Conservation (phyloP, 1,139 yeast genomes). For the Sugiyamaella xylanicola region DNA sequence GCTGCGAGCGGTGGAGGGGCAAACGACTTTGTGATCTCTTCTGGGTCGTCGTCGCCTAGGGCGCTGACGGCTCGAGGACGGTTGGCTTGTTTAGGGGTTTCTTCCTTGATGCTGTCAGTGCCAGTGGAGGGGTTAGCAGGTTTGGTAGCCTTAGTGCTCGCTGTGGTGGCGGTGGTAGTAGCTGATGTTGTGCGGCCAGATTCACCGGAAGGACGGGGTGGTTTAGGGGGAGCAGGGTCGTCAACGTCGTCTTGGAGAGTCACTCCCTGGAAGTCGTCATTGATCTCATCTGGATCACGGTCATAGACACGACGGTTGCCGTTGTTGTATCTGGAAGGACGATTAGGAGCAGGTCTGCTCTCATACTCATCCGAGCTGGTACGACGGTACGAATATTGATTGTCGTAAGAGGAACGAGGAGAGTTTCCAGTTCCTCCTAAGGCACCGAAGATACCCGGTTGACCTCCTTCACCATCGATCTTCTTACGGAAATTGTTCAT, state of each 20-base stretch:
- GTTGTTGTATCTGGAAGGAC: conserved; percentile 16
- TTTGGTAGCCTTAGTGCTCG: neutral
- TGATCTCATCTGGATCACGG: conserved; percentile 41
- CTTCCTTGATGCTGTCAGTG: neutral
- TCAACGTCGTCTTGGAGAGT: conserved; percentile 52
- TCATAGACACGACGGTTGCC: conserved; percentile 30
- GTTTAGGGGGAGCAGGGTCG: conserved; percentile 46
- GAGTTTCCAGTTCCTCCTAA: conserved; percentile 30
- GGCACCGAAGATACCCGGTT: conserved; percentile 31
- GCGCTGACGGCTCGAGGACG: conserved; percentile 34
- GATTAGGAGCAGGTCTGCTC: conserved; percentile 1
- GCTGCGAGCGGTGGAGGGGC: conserved; percentile 10
- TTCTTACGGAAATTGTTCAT: conserved; percentile 70
- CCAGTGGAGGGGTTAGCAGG: neutral
- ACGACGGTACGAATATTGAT: conserved; percentile 21
- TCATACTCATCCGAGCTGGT: conserved; percentile 25
- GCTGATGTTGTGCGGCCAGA: neutral
- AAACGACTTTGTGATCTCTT: conserved; percentile 13
- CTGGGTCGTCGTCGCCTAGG: conserved; percentile 34
- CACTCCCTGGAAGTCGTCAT: conserved; percentile 60
- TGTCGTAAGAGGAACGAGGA: conserved; percentile 31
- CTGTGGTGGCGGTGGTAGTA: neutral
- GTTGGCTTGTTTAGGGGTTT: conserved; percentile 10
- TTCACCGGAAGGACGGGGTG: conserved; percentile 23
- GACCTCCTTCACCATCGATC: conserved; percentile 45